Base-by-base conservation (phyloP, 2,329 filamentous ascomycete species). In the Didymella arachidicola region DNA sequence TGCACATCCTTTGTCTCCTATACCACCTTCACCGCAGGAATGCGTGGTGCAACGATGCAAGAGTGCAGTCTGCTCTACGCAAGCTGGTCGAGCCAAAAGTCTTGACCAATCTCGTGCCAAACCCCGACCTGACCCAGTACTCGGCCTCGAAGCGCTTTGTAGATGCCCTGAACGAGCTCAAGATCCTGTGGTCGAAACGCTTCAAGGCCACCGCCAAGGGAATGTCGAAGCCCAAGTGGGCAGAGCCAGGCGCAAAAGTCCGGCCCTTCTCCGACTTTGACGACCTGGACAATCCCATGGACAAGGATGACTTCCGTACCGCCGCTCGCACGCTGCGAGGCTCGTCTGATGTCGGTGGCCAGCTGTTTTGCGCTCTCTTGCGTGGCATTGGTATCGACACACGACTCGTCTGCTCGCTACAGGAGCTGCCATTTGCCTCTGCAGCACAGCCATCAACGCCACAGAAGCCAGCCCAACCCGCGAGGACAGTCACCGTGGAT, bases 341-440 rank as follows among this genome's bases (percentile, higher is more conserved):
- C 0, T 98, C 94, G 8, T 87, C 93, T 63, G 95, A 99, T 74
- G 83, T 96, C 10, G 95, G 93, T 0, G 91, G 92, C 1, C 93
- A 98, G 73, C 77, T 99, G 0, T 97, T 96, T 70, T 98, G 95
- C 74, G 90, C 93, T 2, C 78, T 98, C 30, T 82, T 99, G 4
- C 88, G 95, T 18, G 86, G 87, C n/a, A 87, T 85, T n/a, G 93
- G 92, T 2, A 87, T 98, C 7, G 87, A 92, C 62, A 84, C 91
- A 5, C 86, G 95, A 12, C 82, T 99, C 4, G 90, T 98, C 0
- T 97, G 93, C 75, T 99, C 95, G 4, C 79, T 99, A 3, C 95
- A 99, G 66, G 87, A 89, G 1, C 81, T 99, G 0, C 84, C 90
- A 0, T 93, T 93, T 65, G 81, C 83, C 2, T 83, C 74, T 30